These are phyloP conservation scores for Acacia melanoxylon DNA, from an alignment of 306 rosid genomes.

Conservation along the genomic window DNA sequence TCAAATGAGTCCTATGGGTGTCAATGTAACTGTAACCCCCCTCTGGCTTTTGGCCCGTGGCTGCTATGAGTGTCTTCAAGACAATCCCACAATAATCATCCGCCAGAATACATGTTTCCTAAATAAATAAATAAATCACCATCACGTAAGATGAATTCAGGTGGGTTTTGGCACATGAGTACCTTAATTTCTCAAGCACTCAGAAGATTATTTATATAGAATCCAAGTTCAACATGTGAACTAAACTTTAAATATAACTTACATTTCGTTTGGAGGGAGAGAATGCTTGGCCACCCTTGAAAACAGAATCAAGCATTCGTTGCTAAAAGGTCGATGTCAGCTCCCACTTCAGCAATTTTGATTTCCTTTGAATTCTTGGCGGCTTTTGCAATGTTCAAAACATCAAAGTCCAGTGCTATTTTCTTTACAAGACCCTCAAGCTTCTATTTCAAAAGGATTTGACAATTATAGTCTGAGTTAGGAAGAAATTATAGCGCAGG, in stretches of 20 bases:
- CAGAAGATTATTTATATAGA: too few species aligned
- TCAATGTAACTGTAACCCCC: not conserved
- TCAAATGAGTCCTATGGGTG: too few species aligned
- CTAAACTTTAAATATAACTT: not conserved
- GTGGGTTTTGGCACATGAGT: not conserved
- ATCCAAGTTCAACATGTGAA: too few species aligned
- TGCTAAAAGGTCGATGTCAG: constrained; percentile 69
- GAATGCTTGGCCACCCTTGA: constrained; percentile 15
- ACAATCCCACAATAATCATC: too few species aligned
- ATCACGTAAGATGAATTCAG: not conserved
- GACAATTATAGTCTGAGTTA: not conserved
- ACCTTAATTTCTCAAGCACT: not conserved
- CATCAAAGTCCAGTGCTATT: constrained; percentile 86
- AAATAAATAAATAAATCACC: not conserved
- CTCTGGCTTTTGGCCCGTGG: not conserved
- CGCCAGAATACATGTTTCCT: constrained; percentile 5
- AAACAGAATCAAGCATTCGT: constrained; percentile 44
- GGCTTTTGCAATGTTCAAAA: constrained; percentile 66
- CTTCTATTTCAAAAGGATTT: constrained; percentile 62
- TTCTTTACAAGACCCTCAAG: constrained; percentile 70
- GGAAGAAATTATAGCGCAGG: constrained; percentile 4
- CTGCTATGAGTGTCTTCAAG: not conserved
- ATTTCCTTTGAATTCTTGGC: constrained; percentile 72
- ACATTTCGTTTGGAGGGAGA: not conserved
- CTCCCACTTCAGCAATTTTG: constrained; percentile 84